A percentile compares a stretch with the other conserved stretches of the same genome.
phyloP scores from a whole-genome alignment of 257 asterid species.

The Lycium barbarum region DNA sequence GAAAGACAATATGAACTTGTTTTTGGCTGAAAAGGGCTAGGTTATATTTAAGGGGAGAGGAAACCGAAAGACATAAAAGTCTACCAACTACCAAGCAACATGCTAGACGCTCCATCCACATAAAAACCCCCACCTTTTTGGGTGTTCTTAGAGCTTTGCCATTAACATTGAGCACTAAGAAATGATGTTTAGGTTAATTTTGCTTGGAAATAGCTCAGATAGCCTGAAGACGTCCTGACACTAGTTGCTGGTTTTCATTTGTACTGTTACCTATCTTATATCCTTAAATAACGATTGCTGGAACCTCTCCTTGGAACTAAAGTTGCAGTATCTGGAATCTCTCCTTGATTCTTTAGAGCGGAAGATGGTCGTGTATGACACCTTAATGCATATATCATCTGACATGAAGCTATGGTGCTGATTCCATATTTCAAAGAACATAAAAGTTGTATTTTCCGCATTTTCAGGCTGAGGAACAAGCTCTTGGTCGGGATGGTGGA shows the following conservation, averaged over 20 bases:
- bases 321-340: constrained; percentile 7
- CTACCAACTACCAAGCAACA: neutral
- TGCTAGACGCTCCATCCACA: neutral
- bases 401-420: neutral
- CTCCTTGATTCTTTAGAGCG: neutral
- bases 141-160: neutral
- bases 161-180: neutral
- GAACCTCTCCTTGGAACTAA: neutral
- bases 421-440: neutral
- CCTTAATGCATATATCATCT: neutral
- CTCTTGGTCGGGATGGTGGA: constrained; percentile 80
- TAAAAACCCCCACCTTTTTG: neutral
- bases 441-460: neutral
- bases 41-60: neutral
- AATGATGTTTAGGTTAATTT: neutral
- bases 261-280: neutral
- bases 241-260: neutral
- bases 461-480: constrained; percentile 86
- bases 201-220: constrained; percentile 5
- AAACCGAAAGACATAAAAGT: neutral
- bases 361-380: neutral
- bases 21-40: neutral
- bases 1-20: neutral
- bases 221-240: neutral
- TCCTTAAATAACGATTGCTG: neutral